Conservation (phyloP, 31 red algal genomes). For the Porphyra umbilicalis region DNA sequence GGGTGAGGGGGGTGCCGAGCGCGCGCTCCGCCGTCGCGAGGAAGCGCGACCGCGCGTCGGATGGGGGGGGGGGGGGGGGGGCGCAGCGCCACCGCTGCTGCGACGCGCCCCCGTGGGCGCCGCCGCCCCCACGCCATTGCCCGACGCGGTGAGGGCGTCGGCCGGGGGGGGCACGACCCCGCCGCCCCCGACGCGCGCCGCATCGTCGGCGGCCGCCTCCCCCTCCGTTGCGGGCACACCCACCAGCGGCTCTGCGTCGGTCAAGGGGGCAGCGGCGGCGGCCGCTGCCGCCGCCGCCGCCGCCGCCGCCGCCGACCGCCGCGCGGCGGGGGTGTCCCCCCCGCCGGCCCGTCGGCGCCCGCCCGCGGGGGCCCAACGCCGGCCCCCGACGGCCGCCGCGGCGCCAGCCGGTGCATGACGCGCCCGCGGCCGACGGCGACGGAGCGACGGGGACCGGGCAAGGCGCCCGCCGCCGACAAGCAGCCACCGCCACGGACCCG, state of each 20-base stretch:
- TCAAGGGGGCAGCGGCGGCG: not conserved
- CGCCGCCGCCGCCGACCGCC: not conserved
- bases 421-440: not conserved
- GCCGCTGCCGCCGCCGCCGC: not conserved
- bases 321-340: not conserved
- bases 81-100: not conserved
- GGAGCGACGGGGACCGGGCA: too few relatives aligned
- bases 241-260: not conserved
- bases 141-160: not conserved
- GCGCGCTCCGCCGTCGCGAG: not conserved
- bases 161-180: not conserved
- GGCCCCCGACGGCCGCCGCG: not conserved
- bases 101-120: not conserved
- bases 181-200: not conserved
- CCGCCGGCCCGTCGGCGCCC: not conserved
- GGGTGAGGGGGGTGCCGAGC: slow-evolving; percentile 13
- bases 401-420: not conserved
- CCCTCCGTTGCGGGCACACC: not conserved
- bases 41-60: not conserved
- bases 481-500: too few relatives aligned
- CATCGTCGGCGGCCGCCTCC: too few relatives aligned
- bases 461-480: too few relatives aligned
- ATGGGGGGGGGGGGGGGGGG: not conserved
- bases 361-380: not conserved
- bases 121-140: not conserved